phyloP scores from a whole-genome alignment of 352 stramenopile species.

The Phytophthora vignae region DNA sequence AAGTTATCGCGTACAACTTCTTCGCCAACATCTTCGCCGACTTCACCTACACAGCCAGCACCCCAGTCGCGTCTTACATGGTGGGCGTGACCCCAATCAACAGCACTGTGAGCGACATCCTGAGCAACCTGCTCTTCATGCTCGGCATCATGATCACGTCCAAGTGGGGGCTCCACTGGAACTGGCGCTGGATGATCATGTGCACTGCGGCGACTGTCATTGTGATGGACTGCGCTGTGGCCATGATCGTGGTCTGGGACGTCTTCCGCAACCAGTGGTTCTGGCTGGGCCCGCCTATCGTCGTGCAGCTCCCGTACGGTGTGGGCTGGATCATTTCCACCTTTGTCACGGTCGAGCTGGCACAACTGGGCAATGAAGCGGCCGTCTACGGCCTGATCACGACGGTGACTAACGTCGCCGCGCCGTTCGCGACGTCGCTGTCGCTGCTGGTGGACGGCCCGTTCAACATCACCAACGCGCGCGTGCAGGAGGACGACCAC shows the following conservation, averaged over 20 bases:
- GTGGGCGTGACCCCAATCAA: slow-evolving; percentile 43
- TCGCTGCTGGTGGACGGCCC: slow-evolving; percentile 19
- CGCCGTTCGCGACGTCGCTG: slow-evolving; percentile 27
- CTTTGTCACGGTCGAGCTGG: slow-evolving; percentile 27
- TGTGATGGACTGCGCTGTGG: slow-evolving; percentile 10
- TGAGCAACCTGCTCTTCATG: slow-evolving; percentile 45
- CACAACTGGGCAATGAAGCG: slow-evolving; percentile 26
- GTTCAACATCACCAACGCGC: slow-evolving; percentile 26
- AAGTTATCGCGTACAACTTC: slow-evolving; percentile 44
- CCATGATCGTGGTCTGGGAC: slow-evolving; percentile 29
- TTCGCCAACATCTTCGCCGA: slow-evolving; percentile 43
- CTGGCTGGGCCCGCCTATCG: slow-evolving; percentile 27
- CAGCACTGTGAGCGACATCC: slow-evolving; percentile 38
- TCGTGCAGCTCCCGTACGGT: slow-evolving; percentile 29
- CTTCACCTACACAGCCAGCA: slow-evolving; percentile 39
- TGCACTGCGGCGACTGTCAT: slow-evolving; percentile 17
- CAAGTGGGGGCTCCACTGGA: slow-evolving; percentile 40
- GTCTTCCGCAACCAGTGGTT: slow-evolving; percentile 33
- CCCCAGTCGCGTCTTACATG: slow-evolving; percentile 35
- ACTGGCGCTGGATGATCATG: slow-evolving; percentile 32
- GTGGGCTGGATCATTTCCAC: slow-evolving; percentile 33
- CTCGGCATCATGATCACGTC: slow-evolving; percentile 43
- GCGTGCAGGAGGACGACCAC: slow-evolving; percentile 22
- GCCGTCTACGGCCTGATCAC: slow-evolving; percentile 29
- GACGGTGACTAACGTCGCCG: slow-evolving; percentile 18